Conservation (phyloP, 2,329 filamentous ascomycete genomes). For the Penicillium brasilianum region DNA sequence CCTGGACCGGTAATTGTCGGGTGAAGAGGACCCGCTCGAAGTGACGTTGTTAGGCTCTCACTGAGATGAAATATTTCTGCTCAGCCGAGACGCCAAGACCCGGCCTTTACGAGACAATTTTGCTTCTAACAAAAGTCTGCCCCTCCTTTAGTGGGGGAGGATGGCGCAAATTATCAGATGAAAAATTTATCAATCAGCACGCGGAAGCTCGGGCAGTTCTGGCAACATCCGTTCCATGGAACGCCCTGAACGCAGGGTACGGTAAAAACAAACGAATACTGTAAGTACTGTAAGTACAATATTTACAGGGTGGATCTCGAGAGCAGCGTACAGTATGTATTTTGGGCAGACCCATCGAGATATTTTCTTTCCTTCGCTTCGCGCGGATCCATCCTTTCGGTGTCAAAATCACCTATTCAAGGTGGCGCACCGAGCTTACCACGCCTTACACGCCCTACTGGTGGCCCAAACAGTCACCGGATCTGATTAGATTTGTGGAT, state of each 20-base stretch:
- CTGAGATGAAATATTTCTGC: background rate
- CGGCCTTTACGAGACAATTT: no score
- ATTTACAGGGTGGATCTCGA: background rate
- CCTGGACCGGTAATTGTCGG: background rate
- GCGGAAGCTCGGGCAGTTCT: background rate
- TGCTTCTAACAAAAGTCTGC: background rate
- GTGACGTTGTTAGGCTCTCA: background rate
- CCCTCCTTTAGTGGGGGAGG: background rate
- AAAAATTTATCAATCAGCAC: slow-evolving; percentile 5
- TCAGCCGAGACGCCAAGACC: background rate
- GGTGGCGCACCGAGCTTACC: background rate
- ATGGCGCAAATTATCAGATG: slow-evolving; percentile 5
- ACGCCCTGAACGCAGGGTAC: background rate
- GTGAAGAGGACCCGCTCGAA: background rate
- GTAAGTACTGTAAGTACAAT: background rate
- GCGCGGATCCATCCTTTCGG: background rate
- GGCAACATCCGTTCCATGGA: background rate
- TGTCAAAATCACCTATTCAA: background rate
- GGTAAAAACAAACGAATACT: background rate
- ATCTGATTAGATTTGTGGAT: slow-evolving; percentile 34
- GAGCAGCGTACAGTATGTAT: background rate
- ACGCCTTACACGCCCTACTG: background rate
- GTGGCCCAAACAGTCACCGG: slow-evolving; percentile 20
- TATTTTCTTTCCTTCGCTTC: background rate
- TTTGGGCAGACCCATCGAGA: background rate